Base-by-base conservation (phyloP, 2,329 filamentous ascomycete species). In the Colletotrichum sp. region DNA sequence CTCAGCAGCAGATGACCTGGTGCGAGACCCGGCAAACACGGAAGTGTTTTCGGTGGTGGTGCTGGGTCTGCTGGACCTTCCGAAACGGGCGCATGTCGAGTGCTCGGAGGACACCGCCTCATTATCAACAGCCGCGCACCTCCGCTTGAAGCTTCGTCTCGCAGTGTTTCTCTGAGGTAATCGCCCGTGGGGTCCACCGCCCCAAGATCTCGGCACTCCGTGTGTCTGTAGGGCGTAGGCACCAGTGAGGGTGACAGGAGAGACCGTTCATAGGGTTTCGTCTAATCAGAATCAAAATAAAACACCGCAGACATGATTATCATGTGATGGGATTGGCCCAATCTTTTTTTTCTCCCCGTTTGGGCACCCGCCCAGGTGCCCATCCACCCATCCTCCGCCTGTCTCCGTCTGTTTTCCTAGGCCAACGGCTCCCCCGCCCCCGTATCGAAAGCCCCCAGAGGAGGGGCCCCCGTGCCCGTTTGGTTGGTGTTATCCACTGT, bases 401-500 rank as follows among this genome's bases (percentile, higher is more conserved):
- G 44, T 49, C 44, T 49, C 44, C 44, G 44, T 49, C 44, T 49
- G 44, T 49, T 49, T 49, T 49, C 44, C n/a, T 49, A 34, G 52
- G 55, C 72, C 72, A 30, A 32, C 63, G 24, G 57, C 57, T 72
- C 62, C 49, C 72, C 59, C 72, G 69, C 69, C 63, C 21, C 68
- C 36, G 30, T 75, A 18, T 36, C 36, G 32, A 36, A 8, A 66
- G 72, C 72, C 62, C 72, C 72, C 72, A 72, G 68, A 75, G 59
- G 28, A 55, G 26, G 26, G 26, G 26, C 49, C 30, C 55, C 68
- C 68, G 72, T 75, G 72, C 68, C 70, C 32, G 26, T 75, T 68
- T 75, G 68, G 39, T 64, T 64, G 69, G 55, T 63, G 52, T 75
- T 72, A 72, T 68, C 73, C 73, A 75, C 73, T 60, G 63, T 62